Conservation (phyloP, 768 basidiomycete species). For the Pulveroboletus ravenelii region DNA sequence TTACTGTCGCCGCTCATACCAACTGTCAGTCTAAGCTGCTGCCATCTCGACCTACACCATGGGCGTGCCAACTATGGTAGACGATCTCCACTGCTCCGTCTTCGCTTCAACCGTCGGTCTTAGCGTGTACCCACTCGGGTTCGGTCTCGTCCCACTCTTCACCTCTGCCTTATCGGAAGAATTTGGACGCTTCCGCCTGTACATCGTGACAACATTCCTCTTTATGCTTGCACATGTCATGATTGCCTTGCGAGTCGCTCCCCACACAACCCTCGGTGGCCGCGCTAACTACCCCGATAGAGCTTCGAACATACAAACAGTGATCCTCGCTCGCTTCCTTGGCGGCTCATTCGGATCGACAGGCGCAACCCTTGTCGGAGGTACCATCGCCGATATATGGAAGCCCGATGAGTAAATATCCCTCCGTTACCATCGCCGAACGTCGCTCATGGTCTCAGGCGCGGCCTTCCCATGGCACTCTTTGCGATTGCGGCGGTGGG, state of each 20-base stretch:
- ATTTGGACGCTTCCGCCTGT: constrained; percentile 60
- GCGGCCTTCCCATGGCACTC: constrained; percentile 73
- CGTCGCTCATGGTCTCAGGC: constrained; percentile 38
- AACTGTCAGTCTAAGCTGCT: constrained; percentile 35
- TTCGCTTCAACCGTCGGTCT: constrained; percentile 47
- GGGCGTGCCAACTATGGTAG: constrained; percentile 54
- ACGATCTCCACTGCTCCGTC: constrained; percentile 39
- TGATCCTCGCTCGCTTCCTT: constrained; percentile 62
- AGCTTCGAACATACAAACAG: constrained; percentile 49
- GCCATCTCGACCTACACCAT: constrained; percentile 49
- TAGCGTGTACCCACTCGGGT: constrained; percentile 54
- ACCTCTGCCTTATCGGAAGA: constrained; percentile 72
- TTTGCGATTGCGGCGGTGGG: constrained; percentile 61
- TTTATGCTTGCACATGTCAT: constrained; percentile 50
- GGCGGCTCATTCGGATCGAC: constrained; percentile 67
- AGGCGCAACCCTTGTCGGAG: constrained; percentile 68
- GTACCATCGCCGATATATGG: constrained; percentile 73
- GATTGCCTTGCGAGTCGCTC: constrained; percentile 25
- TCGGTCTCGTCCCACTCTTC: constrained; percentile 58
- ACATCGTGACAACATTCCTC: constrained; percentile 45
- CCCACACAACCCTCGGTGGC: background rate
- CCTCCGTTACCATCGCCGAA: background rate
- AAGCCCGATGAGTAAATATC: constrained; percentile 48
- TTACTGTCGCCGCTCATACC: background rate
- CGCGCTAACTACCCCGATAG: constrained; percentile 19